These are phyloP conservation scores for sunflower (Helianthus annuus) DNA, from an alignment of 129 eudicot genomes.

Conservation along the genomic window HanXRQr2.0-SUNRISE NC_035436.2:11385427-11385926, in stretches of 20 bases:
- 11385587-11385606: slow-evolving; percentile 84
- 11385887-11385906: slow-evolving; percentile 96
- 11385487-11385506: slow-evolving; percentile 82
- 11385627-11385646: slow-evolving; percentile 89
- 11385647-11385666: slow-evolving; percentile 91
- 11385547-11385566: slow-evolving; percentile 84
- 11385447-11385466: slow-evolving; percentile 70
- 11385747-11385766: slow-evolving; percentile 87
- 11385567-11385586: slow-evolving; percentile 96
- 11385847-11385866: not conserved
- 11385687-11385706: slow-evolving; percentile 95
- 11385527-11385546: slow-evolving; percentile 98
- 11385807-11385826: not conserved
- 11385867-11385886: not conserved
- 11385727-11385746: slow-evolving; percentile 78
- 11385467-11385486: slow-evolving; percentile 80
- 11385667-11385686: slow-evolving; percentile 90
- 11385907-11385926: slow-evolving; percentile 97
- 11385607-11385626: slow-evolving; percentile 80
- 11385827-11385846: too few species aligned
- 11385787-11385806: slow-evolving; percentile 53
- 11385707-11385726: slow-evolving; percentile 83
- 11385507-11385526: slow-evolving; percentile 98
- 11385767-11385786: slow-evolving; percentile 88
- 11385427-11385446: slow-evolving; percentile 90